Base-by-base conservation (phyloP, 441 rosid species). In the Erodium moschatum region DNA sequence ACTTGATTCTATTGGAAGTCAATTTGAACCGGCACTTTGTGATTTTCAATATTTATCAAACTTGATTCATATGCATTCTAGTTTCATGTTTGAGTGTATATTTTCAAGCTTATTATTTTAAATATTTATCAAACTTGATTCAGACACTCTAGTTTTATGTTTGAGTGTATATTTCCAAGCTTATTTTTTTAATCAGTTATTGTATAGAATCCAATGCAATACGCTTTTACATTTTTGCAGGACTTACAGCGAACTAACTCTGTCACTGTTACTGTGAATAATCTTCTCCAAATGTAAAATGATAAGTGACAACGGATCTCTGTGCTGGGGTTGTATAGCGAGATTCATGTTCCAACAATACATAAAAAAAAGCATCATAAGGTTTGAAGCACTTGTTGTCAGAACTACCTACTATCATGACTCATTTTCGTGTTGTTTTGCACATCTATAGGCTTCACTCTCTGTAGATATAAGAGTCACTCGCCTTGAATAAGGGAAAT, bases 371-470 rank as follows among this genome's bases (percentile, higher is more conserved):
- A 70, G 63, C 68, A 20, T 76, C 71, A 68, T 31, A 72, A 74
- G 82, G 27, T 24, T 24, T 24, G 27, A 66, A 65, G 77, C 70
- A 68, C 69, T 67, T 56, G 60, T 18, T n/a, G 65, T 70, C 56
- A 29, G 69, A 69, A 31, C 3, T 31, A 24, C 27, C 27, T 0
- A 31, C 35, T 31, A 31, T 3, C 4, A 46, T 44, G 16, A 71
- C 67, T 71, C 54, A 12, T 73, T 31, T 60, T 69, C 66, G 68
- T 73, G 73, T 77, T 73, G 13, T 68, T 63, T 31, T 73, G 20
- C n/a, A 24, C 27, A 24, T 24, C 27, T 24, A 24, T 24, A 24
- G 2, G 80, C 79, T 82, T 76, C 75, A 65, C 70, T 68, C 65
- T 68, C 72, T 82, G 35, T 31, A 24, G 27, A 24, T 24, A 24